A percentile compares a stretch with the other conserved stretches of the same genome.
Evolutionary conservation across 768 basidiomycete genomes (phyloP).

Genomic region (Chlorophyllum brunneum): DNA sequence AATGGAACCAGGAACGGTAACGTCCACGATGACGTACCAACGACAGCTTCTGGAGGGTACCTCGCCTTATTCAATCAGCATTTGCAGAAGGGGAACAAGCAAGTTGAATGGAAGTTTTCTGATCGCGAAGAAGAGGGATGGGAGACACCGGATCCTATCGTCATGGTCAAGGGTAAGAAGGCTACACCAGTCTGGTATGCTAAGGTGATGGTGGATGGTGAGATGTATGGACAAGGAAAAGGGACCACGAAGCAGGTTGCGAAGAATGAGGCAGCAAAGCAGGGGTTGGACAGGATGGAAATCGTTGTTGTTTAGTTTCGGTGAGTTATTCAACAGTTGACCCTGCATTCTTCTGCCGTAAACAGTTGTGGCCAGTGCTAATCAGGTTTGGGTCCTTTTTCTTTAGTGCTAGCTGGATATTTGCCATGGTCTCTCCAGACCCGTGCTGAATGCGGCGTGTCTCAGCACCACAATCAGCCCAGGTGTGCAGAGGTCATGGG

Average conservation of each 20-base stretch:
- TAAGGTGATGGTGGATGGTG: conserved; percentile 57
- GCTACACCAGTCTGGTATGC: conserved; percentile 79
- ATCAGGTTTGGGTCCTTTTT: background rate
- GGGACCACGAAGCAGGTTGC: conserved; percentile 79
- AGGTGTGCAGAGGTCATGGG: conserved; percentile 11
- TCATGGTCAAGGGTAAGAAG: conserved; percentile 39
- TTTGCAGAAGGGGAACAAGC: conserved; percentile 51
- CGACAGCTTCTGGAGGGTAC: conserved; percentile 48
- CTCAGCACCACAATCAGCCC: conserved; percentile 9
- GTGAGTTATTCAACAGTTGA: conserved; percentile 27
- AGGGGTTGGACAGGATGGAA: conserved; percentile 59
- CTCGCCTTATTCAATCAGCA: conserved; percentile 80
- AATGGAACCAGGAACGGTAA: background rate
- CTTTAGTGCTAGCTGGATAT: background rate
- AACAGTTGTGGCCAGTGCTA: background rate
- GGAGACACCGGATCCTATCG: conserved; percentile 18
- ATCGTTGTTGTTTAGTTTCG: conserved; percentile 33
- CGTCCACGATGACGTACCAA: conserved; percentile 11
- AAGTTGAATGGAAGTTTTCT: conserved; percentile 71
- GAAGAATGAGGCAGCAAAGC: conserved; percentile 77
- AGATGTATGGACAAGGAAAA: conserved; percentile 54
- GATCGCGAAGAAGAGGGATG: conserved; percentile 26
- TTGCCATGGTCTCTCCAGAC: conserved; percentile 12
- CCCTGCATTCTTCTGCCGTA: background rate
- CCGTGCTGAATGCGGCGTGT: conserved; percentile 10